Conservation (phyloP, 176 grass and related monocot genomes). For the Avena sativa region DNA sequence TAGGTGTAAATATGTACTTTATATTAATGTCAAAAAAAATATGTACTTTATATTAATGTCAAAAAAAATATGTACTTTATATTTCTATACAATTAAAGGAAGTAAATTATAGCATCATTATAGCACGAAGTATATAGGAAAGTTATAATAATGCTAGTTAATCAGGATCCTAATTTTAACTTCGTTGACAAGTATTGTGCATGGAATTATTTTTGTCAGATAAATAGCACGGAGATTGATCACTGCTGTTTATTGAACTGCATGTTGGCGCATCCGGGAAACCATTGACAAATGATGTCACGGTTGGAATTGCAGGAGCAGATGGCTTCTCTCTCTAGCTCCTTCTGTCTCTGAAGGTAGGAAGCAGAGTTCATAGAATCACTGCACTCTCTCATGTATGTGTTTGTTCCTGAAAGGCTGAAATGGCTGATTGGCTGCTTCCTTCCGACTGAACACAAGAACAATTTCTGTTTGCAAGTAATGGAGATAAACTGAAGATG, state of each 20-base stretch:
- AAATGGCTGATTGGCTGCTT: background rate
- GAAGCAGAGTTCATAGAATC: background rate
- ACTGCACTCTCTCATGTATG: background rate
- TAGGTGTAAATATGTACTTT: background rate
- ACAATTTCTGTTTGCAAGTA: slow-evolving; percentile 44
- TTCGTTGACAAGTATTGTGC: background rate
- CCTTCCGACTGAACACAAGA: slow-evolving; percentile 45
- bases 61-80: background rate
- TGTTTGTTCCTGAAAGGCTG: background rate
- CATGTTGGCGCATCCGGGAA: too few relatives aligned
- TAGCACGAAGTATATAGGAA: background rate
- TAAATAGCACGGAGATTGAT: too few relatives aligned
- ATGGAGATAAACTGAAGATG: slow-evolving; percentile 40
- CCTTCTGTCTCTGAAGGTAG: slow-evolving; percentile 60
- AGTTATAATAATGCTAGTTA: background rate
- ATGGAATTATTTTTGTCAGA: background rate
- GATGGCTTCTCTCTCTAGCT: slow-evolving; percentile 41
- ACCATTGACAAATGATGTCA: too few relatives aligned
- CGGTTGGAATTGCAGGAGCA: too few relatives aligned
- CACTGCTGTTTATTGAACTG: too few relatives aligned
- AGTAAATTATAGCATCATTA: background rate
- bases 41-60: background rate
- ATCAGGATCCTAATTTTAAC: background rate
- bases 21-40: background rate
- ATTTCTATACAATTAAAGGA: background rate